phyloP scores from a whole-genome alignment of 1,284 basidiomycete genomes.

The Trichosporon asahii region DNA sequence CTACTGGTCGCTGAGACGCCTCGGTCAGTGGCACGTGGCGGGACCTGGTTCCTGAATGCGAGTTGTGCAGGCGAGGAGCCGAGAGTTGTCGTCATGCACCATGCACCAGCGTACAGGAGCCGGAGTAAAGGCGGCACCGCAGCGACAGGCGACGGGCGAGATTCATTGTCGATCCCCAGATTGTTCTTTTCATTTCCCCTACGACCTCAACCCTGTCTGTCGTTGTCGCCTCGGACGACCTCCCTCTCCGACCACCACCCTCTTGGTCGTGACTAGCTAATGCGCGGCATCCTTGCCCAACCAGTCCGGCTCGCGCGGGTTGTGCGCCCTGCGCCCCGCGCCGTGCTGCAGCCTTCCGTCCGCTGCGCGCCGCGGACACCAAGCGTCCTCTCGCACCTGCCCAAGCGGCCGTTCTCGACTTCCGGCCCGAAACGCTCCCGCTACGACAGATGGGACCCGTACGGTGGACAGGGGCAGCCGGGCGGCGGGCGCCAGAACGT shows the following conservation, averaged over 20 bases:
- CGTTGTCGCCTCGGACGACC: background rate
- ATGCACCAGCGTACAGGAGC: background rate
- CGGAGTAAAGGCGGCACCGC: background rate
- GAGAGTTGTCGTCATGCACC: background rate
- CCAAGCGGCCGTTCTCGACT: constrained; percentile 6
- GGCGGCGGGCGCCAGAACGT: constrained; percentile 21
- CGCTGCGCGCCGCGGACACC: background rate
- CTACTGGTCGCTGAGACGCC: background rate
- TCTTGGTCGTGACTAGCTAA: constrained; percentile 11
- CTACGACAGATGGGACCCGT: constrained; percentile 41
- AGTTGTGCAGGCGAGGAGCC: background rate
- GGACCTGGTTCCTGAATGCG: background rate
- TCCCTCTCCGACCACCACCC: background rate
- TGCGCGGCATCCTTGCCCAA: background rate
- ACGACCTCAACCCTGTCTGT: background rate
- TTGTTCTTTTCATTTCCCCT: constrained; percentile 3
- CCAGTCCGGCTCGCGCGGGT: background rate
- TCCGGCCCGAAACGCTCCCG: background rate
- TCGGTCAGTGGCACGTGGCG: constrained; percentile 2
- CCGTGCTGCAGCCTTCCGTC: background rate
- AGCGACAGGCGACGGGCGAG: background rate
- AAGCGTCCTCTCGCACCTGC: background rate
- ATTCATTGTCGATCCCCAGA: constrained; percentile 5
- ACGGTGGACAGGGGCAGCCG: constrained; percentile 11
- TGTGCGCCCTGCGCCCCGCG: background rate